phyloP scores from a whole-genome alignment of 306 rosid genomes.

The Coriaria nepalensis region DNA sequence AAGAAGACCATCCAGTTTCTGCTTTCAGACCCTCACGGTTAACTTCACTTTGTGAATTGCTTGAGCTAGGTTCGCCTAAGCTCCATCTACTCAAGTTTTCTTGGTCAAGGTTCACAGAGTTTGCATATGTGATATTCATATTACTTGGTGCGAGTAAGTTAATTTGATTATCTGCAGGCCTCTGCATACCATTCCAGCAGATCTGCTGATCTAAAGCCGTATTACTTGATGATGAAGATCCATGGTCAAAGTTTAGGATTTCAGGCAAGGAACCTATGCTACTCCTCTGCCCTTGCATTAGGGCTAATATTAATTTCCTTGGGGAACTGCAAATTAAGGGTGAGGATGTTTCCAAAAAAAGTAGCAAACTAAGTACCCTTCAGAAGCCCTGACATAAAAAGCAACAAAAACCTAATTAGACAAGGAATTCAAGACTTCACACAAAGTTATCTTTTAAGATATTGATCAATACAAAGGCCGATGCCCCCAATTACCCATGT shows the following conservation, averaged over 20 bases:
- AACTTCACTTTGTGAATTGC: too few relatives aligned
- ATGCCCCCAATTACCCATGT: too few relatives aligned
- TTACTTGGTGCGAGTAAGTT: conserved; percentile 40
- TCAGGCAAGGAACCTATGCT: conserved; percentile 67
- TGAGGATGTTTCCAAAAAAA: conserved; percentile 12
- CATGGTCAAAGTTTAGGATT: conserved; percentile 76
- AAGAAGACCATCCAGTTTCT: too few relatives aligned
- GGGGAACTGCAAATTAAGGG: conserved; percentile 6
- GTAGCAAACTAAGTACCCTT: conserved; percentile 14
- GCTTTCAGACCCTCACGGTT: too few relatives aligned
- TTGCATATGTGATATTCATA: conserved; percentile 40
- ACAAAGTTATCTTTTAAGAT: too few relatives aligned
- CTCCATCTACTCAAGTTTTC: conserved; percentile 63
- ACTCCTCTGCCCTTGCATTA: conserved; percentile 97
- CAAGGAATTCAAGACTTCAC: too few relatives aligned
- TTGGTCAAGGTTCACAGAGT: conserved; percentile 45
- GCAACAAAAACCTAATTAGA: too few relatives aligned
- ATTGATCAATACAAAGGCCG: too few relatives aligned
- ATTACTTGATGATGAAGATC: conserved; percentile 38
- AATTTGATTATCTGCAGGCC: conserved; percentile 44
- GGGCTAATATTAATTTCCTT: conserved; percentile 22
- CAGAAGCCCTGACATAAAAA: conserved; percentile 28
- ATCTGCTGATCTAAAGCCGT: conserved; percentile 49
- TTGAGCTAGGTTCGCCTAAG: conserved; percentile 52
- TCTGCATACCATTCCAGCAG: conserved; percentile 52